A percentile compares a stretch with the other conserved stretches of the same genome.
Evolutionary conservation across 2,329 filamentous ascomycete species (phyloP).

Genomic region (Cylindrodendrum hubeiense): DNA sequence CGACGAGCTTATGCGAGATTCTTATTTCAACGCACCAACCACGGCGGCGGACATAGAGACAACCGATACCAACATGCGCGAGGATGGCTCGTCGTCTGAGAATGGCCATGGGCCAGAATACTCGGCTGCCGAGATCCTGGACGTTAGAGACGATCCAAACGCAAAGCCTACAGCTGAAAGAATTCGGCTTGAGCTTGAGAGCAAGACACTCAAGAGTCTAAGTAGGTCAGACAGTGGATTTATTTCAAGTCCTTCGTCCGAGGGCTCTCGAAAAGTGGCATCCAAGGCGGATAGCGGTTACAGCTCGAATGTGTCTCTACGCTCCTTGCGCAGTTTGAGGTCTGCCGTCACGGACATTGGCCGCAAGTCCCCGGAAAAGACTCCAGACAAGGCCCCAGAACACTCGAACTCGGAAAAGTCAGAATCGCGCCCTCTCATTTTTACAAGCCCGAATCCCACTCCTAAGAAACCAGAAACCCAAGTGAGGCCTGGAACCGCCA

Average conservation of each 20-base stretch:
- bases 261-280: constrained; percentile 58
- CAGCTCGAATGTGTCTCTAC: constrained; percentile 69
- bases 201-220: constrained; percentile 39
- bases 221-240: constrained; percentile 62
- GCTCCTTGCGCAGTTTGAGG: constrained; percentile 59
- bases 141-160: constrained; percentile 57
- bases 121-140: constrained; percentile 52
- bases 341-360: constrained; percentile 36
- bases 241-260: constrained; percentile 59
- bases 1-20: not conserved
- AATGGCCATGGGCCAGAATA: constrained; percentile 47
- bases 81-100: constrained; percentile 28
- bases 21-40: not conserved
- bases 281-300: constrained; percentile 73
- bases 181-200: constrained; percentile 35
- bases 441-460: not conserved
- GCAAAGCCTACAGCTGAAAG: constrained; percentile 52
- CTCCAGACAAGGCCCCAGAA: not conserved
- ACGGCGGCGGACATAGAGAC: not conserved
- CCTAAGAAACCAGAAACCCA: not conserved
- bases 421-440: not conserved
- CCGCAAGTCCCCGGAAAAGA: constrained; percentile 35
- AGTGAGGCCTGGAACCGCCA: not conserved
- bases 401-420: not conserved
- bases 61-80: not conserved